Evolutionary conservation across 306 rosid species (phyloP).

Genomic region (Citrullus mucosospermus): DNA sequence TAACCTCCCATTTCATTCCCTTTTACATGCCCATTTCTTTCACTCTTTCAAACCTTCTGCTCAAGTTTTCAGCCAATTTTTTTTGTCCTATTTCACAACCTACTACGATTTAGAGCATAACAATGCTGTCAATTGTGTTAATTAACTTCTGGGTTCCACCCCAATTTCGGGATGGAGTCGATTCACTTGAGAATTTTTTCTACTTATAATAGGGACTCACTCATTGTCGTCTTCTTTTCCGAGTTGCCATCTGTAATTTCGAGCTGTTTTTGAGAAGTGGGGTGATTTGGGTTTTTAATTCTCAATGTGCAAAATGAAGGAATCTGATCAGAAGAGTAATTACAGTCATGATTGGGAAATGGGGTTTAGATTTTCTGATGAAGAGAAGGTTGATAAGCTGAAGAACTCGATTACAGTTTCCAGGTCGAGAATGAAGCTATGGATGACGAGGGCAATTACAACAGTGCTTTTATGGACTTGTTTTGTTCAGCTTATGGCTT

Average conservation of each 20-base stretch:
- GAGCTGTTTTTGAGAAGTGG: conserved; percentile 11
- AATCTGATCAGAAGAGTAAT: conserved; percentile 25
- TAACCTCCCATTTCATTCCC: background rate
- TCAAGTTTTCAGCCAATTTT: background rate
- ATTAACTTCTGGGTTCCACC: background rate
- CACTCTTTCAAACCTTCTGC: background rate
- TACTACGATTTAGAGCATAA: conserved; percentile 1
- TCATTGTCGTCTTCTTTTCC: background rate
- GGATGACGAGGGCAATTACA: conserved; percentile 55
- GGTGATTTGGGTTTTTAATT: conserved; percentile 11
- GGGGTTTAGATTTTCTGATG: conserved; percentile 40
- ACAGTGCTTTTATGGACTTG: conserved; percentile 65
- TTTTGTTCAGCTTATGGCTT: conserved; percentile 54
- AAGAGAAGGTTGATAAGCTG: conserved; percentile 34
- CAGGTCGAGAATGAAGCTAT: conserved; percentile 46
- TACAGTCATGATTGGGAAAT: conserved; percentile 37
- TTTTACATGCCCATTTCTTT: background rate
- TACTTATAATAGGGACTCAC: background rate
- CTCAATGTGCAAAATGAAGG: conserved; percentile 29
- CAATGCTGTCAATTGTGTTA: background rate
- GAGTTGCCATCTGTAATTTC: background rate
- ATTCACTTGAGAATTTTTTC: background rate
- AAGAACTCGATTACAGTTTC: conserved; percentile 26
- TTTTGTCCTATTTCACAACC: background rate
- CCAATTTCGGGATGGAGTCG: background rate